Evolutionary conservation across 2,329 filamentous ascomycete species (phyloP).

Genomic region (Leptodontidium sp.): DNA sequence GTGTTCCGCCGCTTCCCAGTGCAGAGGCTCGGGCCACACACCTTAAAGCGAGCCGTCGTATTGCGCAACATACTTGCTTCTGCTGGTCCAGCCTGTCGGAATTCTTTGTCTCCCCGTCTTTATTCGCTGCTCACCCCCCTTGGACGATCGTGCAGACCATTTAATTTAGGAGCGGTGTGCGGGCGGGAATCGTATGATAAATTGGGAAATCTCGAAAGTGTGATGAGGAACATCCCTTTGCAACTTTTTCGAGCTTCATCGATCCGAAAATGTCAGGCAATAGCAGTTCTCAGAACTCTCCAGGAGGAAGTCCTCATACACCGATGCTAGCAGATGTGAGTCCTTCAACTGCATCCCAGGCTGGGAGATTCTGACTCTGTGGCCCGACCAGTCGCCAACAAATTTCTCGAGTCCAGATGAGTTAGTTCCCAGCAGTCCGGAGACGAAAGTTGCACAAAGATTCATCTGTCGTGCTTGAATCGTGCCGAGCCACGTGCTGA

Average conservation of each 20-base stretch:
- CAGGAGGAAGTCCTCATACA: slow-evolving; percentile 17
- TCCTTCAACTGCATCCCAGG: neutral
- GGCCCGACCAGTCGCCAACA: slow-evolving; percentile 26
- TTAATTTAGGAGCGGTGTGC: slow-evolving; percentile 22
- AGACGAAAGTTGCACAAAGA: slow-evolving; percentile 36
- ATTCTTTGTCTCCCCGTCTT: neutral
- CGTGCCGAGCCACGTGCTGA: slow-evolving; percentile 22
- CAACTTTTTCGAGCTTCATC: neutral
- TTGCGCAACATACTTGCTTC: slow-evolving; percentile 24
- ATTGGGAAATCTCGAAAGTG: slow-evolving; percentile 1
- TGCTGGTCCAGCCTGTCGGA: slow-evolving; percentile 16
- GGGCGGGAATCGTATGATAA: slow-evolving; percentile 4
- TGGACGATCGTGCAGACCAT: slow-evolving; percentile 1
- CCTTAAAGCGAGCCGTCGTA: slow-evolving; percentile 17
- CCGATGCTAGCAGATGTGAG: slow-evolving; percentile 41
- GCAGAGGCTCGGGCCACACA: slow-evolving; percentile 26
- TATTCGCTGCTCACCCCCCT: neutral
- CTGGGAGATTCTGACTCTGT: slow-evolving; percentile 24
- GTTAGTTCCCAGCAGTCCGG: slow-evolving; percentile 36
- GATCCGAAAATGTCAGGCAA: slow-evolving; percentile 3
- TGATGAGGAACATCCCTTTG: neutral
- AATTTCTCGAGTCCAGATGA: slow-evolving; percentile 33
- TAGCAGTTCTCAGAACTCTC: slow-evolving; percentile 2
- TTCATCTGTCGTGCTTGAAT: slow-evolving; percentile 16
- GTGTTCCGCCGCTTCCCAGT: slow-evolving; percentile 27